A percentile compares a stretch with the other conserved stretches of the same genome.
Conservation (phyloP, 768 basidiomycete genomes). For the Hericium erinaceus region DNA sequence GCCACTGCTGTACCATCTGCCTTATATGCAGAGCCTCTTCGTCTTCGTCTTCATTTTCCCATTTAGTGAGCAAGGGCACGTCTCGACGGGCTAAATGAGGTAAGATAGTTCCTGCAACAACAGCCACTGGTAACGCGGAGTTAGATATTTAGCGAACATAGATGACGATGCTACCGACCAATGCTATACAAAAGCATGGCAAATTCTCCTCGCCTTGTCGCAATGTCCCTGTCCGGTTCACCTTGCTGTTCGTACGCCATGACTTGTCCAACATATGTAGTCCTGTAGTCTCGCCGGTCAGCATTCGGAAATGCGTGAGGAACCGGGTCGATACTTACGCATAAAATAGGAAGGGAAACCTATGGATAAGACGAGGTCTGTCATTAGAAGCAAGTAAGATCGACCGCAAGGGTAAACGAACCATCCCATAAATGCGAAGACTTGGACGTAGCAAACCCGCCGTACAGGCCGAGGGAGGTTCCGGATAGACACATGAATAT, state of each 20-base stretch:
- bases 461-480: slow-evolving; percentile 78
- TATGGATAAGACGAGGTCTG: slow-evolving; percentile 17
- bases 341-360: slow-evolving; percentile 95
- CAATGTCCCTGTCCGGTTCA: slow-evolving; percentile 77
- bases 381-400: not conserved
- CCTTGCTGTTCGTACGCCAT: slow-evolving; percentile 72
- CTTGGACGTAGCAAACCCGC: slow-evolving; percentile 85
- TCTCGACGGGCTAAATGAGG: slow-evolving; percentile 81
- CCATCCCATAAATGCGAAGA: slow-evolving; percentile 98
- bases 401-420: slow-evolving; percentile 23
- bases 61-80: slow-evolving; percentile 63
- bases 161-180: slow-evolving; percentile 36
- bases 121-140: slow-evolving; percentile 51
- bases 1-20: slow-evolving; percentile 70
- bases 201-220: slow-evolving; percentile 77
- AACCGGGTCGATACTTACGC: slow-evolving; percentile 38
- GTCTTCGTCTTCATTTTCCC: slow-evolving; percentile 64
- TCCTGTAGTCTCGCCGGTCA: slow-evolving; percentile 37
- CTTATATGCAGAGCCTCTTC: slow-evolving; percentile 63
- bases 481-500: slow-evolving; percentile 64
- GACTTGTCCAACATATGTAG: slow-evolving; percentile 89
- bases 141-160: slow-evolving; percentile 5
- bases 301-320: not conserved
- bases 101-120: slow-evolving; percentile 69
- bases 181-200: slow-evolving; percentile 89